Evolutionary conservation across 1,284 basidiomycete species (phyloP).

Genomic region (Taiwanofungus camphoratus): DNA sequence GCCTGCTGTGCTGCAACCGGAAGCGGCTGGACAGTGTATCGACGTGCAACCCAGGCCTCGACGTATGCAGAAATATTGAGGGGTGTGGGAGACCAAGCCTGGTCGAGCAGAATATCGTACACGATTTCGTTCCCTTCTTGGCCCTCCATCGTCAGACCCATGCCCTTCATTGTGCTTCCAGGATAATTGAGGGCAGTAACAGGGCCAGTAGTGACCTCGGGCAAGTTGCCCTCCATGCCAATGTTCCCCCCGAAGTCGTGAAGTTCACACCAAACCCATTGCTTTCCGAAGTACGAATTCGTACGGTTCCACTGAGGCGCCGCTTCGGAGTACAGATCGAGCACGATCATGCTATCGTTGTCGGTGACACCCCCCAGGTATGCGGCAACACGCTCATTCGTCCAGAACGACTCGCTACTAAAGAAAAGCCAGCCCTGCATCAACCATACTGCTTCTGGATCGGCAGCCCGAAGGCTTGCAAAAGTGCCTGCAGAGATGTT

Average conservation of each 20-base stretch:
- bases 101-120: constrained; percentile 38
- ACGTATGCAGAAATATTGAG: constrained; percentile 30
- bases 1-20: constrained; percentile 28
- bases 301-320: constrained; percentile 38
- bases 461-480: constrained; percentile 32
- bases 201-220: constrained; percentile 30
- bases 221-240: constrained; percentile 37
- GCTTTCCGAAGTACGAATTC: constrained; percentile 34
- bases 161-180: constrained; percentile 33
- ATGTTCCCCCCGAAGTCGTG: constrained; percentile 40
- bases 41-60: constrained; percentile 30
- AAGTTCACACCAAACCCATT: constrained; percentile 42
- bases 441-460: constrained; percentile 37
- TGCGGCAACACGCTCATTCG: constrained; percentile 32
- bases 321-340: constrained; percentile 39
- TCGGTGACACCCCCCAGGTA: constrained; percentile 34
- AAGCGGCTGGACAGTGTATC: constrained; percentile 28
- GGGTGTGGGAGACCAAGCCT: constrained; percentile 33
- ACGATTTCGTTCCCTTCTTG: constrained; percentile 41
- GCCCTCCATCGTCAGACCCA: constrained; percentile 38
- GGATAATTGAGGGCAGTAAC: constrained; percentile 27
- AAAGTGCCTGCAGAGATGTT: constrained; percentile 31
- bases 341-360: constrained; percentile 35
- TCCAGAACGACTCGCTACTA: constrained; percentile 33
- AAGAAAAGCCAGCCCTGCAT: constrained; percentile 44